Percentiles rank a stretch among this genome's conserved stretches.
Conservation (phyloP, 768 basidiomycete species). For the Rhodosporidiobolus odoratus region DNA sequence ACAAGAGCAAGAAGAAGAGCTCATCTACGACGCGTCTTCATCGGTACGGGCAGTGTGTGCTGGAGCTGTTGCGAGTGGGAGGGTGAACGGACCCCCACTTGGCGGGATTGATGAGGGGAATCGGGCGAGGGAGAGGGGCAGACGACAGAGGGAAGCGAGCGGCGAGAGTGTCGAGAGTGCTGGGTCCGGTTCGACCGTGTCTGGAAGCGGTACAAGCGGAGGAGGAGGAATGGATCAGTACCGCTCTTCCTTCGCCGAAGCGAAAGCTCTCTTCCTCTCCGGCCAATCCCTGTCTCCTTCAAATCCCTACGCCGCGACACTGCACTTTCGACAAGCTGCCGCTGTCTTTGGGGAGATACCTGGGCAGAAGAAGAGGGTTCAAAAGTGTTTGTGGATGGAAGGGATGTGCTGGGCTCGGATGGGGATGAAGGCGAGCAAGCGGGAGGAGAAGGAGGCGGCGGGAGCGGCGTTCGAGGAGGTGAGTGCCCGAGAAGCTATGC, state of each 20-base stretch:
- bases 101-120: too few species aligned
- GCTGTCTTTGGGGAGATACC: background rate
- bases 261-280: slow-evolving; percentile 10
- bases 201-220: too few species aligned
- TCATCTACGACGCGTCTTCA: too few species aligned
- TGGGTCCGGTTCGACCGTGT: too few species aligned
- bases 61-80: too few species aligned
- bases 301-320: slow-evolving; percentile 2
- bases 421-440: background rate
- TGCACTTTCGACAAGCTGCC: slow-evolving; percentile 24
- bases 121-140: too few species aligned
- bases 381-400: slow-evolving; percentile 19
- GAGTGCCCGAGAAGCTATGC: background rate
- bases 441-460: background rate
- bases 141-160: too few species aligned
- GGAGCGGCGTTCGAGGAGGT: slow-evolving; percentile 18
- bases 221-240: too few species aligned
- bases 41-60: too few species aligned
- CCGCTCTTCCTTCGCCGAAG: slow-evolving; percentile 17
- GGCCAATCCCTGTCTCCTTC: background rate
- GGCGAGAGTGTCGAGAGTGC: too few species aligned
- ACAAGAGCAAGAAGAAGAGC: too few species aligned
- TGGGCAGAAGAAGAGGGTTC: background rate
- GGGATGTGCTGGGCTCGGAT: slow-evolving; percentile 6
- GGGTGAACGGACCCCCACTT: too few species aligned